Base-by-base conservation (phyloP, 2,329 filamentous ascomycete genomes). In the Xylaria sp. region DNA sequence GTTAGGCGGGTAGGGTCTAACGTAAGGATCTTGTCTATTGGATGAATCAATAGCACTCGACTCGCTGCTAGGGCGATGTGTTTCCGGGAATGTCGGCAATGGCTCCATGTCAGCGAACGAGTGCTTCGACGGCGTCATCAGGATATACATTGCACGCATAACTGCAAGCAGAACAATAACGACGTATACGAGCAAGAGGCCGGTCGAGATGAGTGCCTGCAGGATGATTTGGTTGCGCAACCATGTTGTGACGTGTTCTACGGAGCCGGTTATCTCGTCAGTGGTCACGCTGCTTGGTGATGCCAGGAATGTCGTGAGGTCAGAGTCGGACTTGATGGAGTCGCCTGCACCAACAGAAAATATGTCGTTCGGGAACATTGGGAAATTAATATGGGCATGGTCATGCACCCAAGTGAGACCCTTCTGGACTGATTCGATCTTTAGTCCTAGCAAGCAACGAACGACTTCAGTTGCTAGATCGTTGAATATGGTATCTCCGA, bases 391-490 rank as follows among this genome's bases (percentile, higher is more conserved):
- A 68, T 96, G 87, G 3, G 96, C 93, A 77, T 98, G 83, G 72
- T 98, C 90, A 74, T 92, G 88, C 11, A 97, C 92, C 95, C 95
- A 99, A 0, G 92, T 97, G n/a, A 98, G 85, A 13, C 92, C 96
- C 75, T 92, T 90, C 78, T 98, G 89, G 71, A 99, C 88, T 25
- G 89, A 87, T 71, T 92, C 89, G 69, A 98, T 86, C 82, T 98
- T 98, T 75, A 97, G 85, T 7, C 90, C 89, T 70, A 98, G 88
- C n/a, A 98, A 84, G 76, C 96, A 98, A 76, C 92, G 87, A 69
- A 97, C 86, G 38, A 97, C 88, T 49, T 92, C 90, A 74, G 89
- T 85, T 74, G 97, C 90, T 0, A 94, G 92, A 31, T 90, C 87
- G 71, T 93, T 87, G 49, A 97, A 89, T 47, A 94, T 81, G 0